Base-by-base conservation (phyloP, 2,329 filamentous ascomycete species). In the Delphinella strobiligena region DNA sequence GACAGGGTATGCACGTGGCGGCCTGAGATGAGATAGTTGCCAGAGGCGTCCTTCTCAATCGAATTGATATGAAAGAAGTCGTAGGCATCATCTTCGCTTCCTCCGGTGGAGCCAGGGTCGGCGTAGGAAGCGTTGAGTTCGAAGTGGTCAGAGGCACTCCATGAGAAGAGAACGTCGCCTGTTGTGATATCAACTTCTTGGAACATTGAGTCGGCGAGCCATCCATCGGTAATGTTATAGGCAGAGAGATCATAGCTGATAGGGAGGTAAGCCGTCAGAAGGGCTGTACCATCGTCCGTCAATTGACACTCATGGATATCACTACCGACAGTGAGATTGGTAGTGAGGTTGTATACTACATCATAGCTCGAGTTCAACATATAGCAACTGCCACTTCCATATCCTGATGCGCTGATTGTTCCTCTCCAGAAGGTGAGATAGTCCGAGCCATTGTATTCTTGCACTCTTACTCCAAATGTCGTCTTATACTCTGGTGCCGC, bases 11-110 rank as follows among this genome's bases (percentile, higher is more conserved):
- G 62, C 5, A 61, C 58, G 45, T 67, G 60, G 3, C 65, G 61
- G 1, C 59, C 62, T 0, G 64, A 69, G 38, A 70, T 61, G 18
- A 71, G 54, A 42, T 69, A 71, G 51, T 70, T 63, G 4, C 64
- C 67, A 0, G 60, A 50, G 4, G 56, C 48, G 41, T 69, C 63
- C 46, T 70, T 71, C 45, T 67, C 64, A 37, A 71, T 54, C 34
- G 68, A 69, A 56, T 75, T 74, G 54, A 76, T 66, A 53, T 75
- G 71, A 49, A 62, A 66, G 46, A 53, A 64, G 48, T 65, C 62
- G 46, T 56, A 64, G 1, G 61, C 56, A 12, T 46, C 50, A 38
- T 52, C 48, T 18, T 53, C 46, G 29, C 45, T 47, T 37, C 53
- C 53, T 2, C 60, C 61, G 18, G 64, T 67, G 16, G 62, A 61